Evolutionary conservation across 805 yeast genomes (phyloP), one percentile per base, ranked within the genome.

Genomic region (Hanseniaspora lachancei): DNA sequence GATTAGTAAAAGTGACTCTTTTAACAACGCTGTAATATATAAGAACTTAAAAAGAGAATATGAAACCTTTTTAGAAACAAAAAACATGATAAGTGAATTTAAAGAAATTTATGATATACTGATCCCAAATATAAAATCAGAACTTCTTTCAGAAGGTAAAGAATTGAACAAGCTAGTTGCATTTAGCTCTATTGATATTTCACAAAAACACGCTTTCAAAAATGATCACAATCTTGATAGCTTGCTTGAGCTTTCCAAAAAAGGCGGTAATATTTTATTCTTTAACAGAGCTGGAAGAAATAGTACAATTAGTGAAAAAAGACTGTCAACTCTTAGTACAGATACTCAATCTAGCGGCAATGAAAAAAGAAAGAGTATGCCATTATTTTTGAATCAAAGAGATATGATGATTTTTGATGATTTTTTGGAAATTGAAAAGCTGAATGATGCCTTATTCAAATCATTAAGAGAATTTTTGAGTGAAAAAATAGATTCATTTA

Each of bases 391-490:
- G 23, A 53, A 21, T 29, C 36, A 53, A 27, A 21, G 50, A 53
- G 56, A 53, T 39, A 44, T 43, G 49, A 38, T 53, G 46, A 53
- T 53, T 9, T 53, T 53, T 53, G 50, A 53, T 38, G 56, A 53
- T 39, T 46, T 53, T 8, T 39, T 53, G n/a, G 56, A 53, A 29
- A 46, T 53, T 21, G 56, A 53, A 46, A 53, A 53, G 23, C 24
- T 53, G n/a, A 53, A 53, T 39, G 56, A 53, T 18, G 56, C 56
- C 1, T 16, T 53, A 12, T 53, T 38, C 40, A 38, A 38, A 46
- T 46, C 56, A 27, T 27, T 53, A 3, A 36, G 56, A 39, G 50
- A 53, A 13, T 13, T 53, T 20, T 32, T 53, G 23, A 53, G 56
- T 46, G 56, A 53, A 20, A 53, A 46, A 32, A 53, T 53, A 8